Percentiles rank a stretch among this genome's conserved stretches.
Evolutionary conservation across 176 grass and related monocot species (phyloP).

Genomic region (Luzula sylvatica): DNA sequence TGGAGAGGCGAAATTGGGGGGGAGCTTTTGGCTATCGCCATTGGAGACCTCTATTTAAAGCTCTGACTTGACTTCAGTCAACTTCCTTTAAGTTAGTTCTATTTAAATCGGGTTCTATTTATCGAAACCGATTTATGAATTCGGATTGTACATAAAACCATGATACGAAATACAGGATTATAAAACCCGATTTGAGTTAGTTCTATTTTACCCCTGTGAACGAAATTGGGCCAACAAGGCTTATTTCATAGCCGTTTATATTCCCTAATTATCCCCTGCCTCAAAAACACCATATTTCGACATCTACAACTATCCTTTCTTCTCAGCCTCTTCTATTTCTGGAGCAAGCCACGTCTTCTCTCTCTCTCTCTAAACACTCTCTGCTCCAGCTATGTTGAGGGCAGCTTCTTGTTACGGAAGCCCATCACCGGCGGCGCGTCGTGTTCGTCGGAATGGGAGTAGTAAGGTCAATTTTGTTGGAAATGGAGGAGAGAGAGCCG

Average conservation of each 20-base stretch:
- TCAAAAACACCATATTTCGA: background rate
- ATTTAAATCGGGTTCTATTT: too few relatives aligned
- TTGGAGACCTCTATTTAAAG: too few relatives aligned
- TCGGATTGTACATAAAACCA: too few relatives aligned
- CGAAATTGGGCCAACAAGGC: conserved; percentile 1
- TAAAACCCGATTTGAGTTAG: too few relatives aligned
- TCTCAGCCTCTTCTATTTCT: background rate
- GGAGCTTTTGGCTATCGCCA: too few relatives aligned
- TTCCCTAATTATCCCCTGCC: background rate
- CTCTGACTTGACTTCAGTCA: too few relatives aligned
- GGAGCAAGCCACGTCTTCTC: background rate
- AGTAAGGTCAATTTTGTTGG: too few relatives aligned
- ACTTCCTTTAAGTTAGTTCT: too few relatives aligned
- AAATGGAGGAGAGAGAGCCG: background rate
- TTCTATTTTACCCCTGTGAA: too few relatives aligned
- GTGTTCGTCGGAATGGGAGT: background rate
- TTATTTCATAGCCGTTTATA: background rate
- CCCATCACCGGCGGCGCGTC: background rate
- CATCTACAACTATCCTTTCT: background rate
- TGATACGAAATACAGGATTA: too few relatives aligned
- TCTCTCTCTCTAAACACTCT: background rate
- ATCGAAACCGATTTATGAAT: too few relatives aligned
- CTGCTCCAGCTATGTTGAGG: conserved; percentile 13
- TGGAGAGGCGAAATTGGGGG: too few relatives aligned
- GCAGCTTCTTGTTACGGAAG: conserved; percentile 1